These are phyloP conservation scores for Tolypocladium inflatum DNA, from an alignment of 2,329 filamentous ascomycete species.

Conservation along the genomic window DNA sequence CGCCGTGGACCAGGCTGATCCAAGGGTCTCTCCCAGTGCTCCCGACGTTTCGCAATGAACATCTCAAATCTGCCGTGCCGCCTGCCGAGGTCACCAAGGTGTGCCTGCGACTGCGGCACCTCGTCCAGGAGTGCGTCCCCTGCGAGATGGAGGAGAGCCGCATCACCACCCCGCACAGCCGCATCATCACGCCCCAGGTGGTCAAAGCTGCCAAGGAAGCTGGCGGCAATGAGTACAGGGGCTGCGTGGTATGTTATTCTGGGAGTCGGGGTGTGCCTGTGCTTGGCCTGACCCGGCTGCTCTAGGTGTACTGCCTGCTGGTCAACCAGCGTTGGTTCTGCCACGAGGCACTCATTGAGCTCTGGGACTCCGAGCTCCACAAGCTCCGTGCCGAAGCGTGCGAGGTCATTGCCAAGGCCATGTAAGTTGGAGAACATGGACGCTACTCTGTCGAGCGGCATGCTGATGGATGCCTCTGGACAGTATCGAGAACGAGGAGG, in stretches of 20 bases:
- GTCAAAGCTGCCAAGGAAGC: conserved; percentile 73
- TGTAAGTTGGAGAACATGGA: conserved; percentile 28
- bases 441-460: neutral
- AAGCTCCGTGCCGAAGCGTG: conserved; percentile 70
- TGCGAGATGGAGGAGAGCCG: conserved; percentile 75
- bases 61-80: conserved; percentile 57
- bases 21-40: conserved; percentile 41
- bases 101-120: conserved; percentile 79
- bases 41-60: conserved; percentile 48
- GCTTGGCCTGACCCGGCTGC: neutral
- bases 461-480: neutral
- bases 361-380: conserved; percentile 89
- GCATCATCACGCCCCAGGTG: conserved; percentile 73
- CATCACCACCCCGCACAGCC: conserved; percentile 73
- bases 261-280: neutral
- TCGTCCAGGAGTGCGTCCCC: conserved; percentile 81
- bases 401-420: conserved; percentile 80
- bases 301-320: conserved; percentile 64
- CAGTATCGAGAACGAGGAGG: conserved; percentile 78
- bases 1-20: neutral
- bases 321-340: conserved; percentile 67
- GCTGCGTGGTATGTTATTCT: conserved; percentile 53
- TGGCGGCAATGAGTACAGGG: conserved; percentile 61
- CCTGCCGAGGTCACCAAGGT: conserved; percentile 79
- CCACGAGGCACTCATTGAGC: conserved; percentile 66